A percentile compares a stretch with the other conserved stretches of the same genome.
phyloP scores from a whole-genome alignment of 2,329 filamentous ascomycete genomes.

The Clarireedia sp. region DNA sequence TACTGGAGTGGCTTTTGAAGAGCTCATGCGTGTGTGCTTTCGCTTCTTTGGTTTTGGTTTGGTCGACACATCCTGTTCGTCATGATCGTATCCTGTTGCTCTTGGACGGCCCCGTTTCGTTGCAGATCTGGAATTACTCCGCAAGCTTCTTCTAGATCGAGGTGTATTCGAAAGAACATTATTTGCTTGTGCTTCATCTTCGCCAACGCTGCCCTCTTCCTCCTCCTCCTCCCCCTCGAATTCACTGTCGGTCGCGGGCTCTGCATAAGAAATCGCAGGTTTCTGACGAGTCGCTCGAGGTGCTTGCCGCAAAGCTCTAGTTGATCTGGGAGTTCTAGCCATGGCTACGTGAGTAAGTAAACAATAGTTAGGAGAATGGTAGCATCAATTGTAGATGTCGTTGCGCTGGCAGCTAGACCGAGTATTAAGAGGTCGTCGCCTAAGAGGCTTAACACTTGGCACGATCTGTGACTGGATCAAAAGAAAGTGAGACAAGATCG shows the following conservation, averaged over 20 bases:
- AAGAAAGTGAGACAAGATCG: not conserved
- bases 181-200: not conserved
- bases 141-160: not conserved
- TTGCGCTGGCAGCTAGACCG: not conserved
- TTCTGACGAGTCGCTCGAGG: slow-evolving; percentile 2
- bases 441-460: not conserved
- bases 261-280: slow-evolving; percentile 7
- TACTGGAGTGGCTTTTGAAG: slow-evolving; percentile 4
- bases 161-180: not conserved
- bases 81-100: not conserved
- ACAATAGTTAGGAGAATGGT: not conserved
- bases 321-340: slow-evolving; percentile 1
- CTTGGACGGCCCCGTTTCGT: not conserved
- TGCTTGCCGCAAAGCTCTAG: not conserved
- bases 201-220: not conserved
- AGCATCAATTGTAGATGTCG: not conserved
- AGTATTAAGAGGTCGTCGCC: not conserved
- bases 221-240: slow-evolving; percentile 2
- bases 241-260: slow-evolving; percentile 7
- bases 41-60: slow-evolving; percentile 16
- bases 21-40: slow-evolving; percentile 9
- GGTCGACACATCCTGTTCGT: slow-evolving; percentile 7
- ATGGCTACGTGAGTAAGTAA: not conserved
- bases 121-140: not conserved
- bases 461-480: not conserved